Percentiles rank a stretch among this genome's conserved stretches.
phyloP scores from a whole-genome alignment of 495 filamentous ascomycete species.

The Penicillium malachiteum region DNA sequence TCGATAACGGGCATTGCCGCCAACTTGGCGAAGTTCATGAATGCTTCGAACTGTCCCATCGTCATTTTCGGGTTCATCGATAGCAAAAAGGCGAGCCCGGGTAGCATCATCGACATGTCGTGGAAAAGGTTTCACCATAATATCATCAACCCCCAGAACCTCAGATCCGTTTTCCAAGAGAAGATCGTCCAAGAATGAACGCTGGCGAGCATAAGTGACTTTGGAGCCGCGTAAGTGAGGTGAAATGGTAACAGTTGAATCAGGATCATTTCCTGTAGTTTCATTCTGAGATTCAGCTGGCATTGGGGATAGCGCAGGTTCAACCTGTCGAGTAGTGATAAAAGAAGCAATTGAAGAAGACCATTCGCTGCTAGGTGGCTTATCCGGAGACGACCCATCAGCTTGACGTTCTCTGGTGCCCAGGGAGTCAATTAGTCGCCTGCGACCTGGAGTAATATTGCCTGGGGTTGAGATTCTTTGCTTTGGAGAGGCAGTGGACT shows the following conservation, averaged over 20 bases:
- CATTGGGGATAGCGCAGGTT: not conserved
- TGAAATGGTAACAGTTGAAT: constrained; percentile 14
- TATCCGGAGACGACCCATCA: constrained; percentile 1
- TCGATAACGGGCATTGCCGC: constrained; percentile 76
- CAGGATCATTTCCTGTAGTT: constrained; percentile 11
- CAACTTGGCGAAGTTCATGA: constrained; percentile 85
- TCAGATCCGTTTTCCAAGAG: constrained; percentile 11
- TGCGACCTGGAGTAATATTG: constrained; percentile 23
- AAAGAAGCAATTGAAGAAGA: constrained; percentile 4
- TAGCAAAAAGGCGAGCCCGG: constrained; percentile 14
- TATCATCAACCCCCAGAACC: not conserved
- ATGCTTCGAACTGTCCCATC: constrained; percentile 71
- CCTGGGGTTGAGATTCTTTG: not conserved
- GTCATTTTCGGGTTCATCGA: constrained; percentile 54
- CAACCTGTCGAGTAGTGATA: constrained; percentile 7
- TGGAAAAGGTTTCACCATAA: not conserved
- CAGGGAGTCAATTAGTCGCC: constrained; percentile 39
- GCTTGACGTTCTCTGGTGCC: constrained; percentile 11
- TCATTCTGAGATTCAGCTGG: constrained; percentile 7
- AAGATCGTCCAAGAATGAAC: constrained; percentile 57
- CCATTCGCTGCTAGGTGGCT: constrained; percentile 9
- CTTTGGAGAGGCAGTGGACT: not conserved
- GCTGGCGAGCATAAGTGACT: constrained; percentile 62
- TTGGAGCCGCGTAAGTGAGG: constrained; percentile 37
- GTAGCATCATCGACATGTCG: constrained; percentile 3